Evolutionary conservation across 139 green algal species (phyloP).

Genomic region (Tetradesmus lagerheimii): DNA sequence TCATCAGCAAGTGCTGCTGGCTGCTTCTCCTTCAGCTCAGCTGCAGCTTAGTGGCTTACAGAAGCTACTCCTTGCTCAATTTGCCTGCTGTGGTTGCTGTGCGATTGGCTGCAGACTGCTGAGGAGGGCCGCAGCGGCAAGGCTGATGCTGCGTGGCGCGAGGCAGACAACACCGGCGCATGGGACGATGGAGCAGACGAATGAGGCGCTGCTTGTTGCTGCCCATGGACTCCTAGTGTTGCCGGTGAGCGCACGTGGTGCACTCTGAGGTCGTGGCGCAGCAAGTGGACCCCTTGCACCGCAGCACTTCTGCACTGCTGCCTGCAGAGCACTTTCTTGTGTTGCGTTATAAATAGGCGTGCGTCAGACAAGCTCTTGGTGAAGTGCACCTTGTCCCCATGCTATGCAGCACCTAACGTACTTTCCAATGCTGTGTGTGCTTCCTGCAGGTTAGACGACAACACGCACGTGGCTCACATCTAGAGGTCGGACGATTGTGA

Average conservation of each 20-base stretch:
- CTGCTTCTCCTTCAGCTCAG: too few species aligned
- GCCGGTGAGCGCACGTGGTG: too few species aligned
- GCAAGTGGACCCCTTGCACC: too few species aligned
- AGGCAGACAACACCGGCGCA: background rate
- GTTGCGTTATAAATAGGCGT: too few species aligned
- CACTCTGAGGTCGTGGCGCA: too few species aligned
- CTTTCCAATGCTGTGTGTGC: background rate
- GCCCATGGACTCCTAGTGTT: background rate
- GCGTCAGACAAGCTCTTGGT: too few species aligned
- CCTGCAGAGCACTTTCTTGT: too few species aligned
- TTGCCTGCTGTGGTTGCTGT: background rate
- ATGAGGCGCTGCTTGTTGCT: background rate
- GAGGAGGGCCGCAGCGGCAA: background rate
- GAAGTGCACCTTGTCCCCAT: too few species aligned
- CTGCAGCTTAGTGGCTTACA: too few species aligned
- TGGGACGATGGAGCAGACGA: background rate
- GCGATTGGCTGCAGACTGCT: background rate
- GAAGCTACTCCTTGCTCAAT: background rate
- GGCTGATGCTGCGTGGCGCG: constrained; percentile 26
- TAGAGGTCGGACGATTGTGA: background rate
- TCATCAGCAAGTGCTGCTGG: too few species aligned
- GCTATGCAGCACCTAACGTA: background rate
- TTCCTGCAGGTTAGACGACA: background rate
- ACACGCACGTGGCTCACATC: too few species aligned
- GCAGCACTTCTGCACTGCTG: too few species aligned